Conservation (phyloP, 2,329 filamentous ascomycete species). For the Fusarium metavorans region DNA sequence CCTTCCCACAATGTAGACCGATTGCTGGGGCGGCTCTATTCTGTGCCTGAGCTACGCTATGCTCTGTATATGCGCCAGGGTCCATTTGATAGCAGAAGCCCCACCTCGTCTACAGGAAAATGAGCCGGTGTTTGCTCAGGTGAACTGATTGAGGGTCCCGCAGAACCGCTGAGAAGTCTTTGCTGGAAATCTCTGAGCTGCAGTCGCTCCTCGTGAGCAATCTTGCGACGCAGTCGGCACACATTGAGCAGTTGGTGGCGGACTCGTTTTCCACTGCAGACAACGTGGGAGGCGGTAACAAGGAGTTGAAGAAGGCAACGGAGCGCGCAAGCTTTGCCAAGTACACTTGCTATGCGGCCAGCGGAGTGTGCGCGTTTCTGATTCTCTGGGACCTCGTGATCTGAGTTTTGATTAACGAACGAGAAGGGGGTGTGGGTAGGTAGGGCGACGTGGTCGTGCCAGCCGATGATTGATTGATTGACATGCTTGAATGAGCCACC, state of each 20-base stretch:
- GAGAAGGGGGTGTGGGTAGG: conserved; percentile 3
- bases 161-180: conserved; percentile 88
- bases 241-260: conserved; percentile 88
- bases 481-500: conserved; percentile 3
- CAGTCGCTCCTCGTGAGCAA: conserved; percentile 91
- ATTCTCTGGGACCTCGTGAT: conserved; percentile 82
- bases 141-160: conserved; percentile 30
- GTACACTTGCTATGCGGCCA: conserved; percentile 84
- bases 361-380: conserved; percentile 79
- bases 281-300: conserved; percentile 91
- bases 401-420: conserved; percentile 21
- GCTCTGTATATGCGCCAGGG: conserved; percentile 1
- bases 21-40: conserved; percentile 12
- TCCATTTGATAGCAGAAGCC: conserved; percentile 1
- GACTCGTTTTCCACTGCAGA: conserved; percentile 86
- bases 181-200: conserved; percentile 92
- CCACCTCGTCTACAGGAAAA: conserved; percentile 12
- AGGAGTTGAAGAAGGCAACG: conserved; percentile 86
- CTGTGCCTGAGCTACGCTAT: conserved; percentile 4
- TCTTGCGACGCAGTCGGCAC: conserved; percentile 84
- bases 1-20: conserved; percentile 7
- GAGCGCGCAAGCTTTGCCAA: conserved; percentile 78
- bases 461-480: neutral
- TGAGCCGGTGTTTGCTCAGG: conserved; percentile 1
- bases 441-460: neutral